phyloP scores from a whole-genome alignment of 2,329 filamentous ascomycete genomes.

The Calonectria leucothoes region DNA sequence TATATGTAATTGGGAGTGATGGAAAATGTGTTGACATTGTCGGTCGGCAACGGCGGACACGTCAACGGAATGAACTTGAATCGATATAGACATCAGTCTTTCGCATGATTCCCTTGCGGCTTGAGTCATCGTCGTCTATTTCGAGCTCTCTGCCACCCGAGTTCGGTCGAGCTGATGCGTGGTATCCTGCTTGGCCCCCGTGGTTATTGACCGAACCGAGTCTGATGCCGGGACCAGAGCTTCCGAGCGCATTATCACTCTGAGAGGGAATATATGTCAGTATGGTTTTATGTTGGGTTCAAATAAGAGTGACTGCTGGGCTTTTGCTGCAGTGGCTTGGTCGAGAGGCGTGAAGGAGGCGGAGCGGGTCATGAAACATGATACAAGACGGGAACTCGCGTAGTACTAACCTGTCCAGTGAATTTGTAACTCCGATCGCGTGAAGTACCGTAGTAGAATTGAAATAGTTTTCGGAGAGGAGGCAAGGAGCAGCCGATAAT shows the following conservation, averaged over 20 bases:
- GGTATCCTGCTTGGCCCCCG: background rate
- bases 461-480: background rate
- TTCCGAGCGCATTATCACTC: background rate
- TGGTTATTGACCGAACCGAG: background rate
- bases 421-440: background rate
- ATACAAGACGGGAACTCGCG: no score
- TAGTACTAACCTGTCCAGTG: background rate
- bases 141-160: background rate
- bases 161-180: background rate
- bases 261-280: background rate
- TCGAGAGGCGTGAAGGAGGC: no score
- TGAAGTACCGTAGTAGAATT: background rate
- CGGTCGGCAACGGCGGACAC: background rate
- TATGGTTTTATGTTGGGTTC: background rate
- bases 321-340: no score
- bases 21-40: background rate
- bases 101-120: background rate
- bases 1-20: background rate
- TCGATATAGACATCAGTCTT: background rate
- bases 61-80: background rate
- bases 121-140: background rate
- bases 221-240: background rate
- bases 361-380: background rate
- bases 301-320: no score
- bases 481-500: background rate